These are phyloP conservation scores for Nothomitra cinnamomea DNA, from an alignment of 2,329 filamentous ascomycete genomes.

Conservation along the genomic window DNA sequence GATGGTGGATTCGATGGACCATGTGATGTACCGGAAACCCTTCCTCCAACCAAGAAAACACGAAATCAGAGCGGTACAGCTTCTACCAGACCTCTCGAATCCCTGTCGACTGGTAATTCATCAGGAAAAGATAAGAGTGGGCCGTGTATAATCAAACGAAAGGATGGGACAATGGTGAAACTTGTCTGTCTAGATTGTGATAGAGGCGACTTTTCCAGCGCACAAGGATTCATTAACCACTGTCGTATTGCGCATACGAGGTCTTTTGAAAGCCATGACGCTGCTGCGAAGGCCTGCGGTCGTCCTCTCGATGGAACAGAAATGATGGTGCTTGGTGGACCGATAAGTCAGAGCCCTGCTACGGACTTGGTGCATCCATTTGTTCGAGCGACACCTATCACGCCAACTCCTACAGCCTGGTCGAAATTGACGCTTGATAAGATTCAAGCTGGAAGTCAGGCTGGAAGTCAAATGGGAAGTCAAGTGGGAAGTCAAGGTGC, in stretches of 20 bases:
- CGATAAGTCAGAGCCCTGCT: slow-evolving; percentile 10
- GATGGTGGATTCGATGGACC: slow-evolving; percentile 42
- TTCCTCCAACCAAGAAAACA: slow-evolving; percentile 29
- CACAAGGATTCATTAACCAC: slow-evolving; percentile 98
- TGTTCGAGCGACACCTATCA: slow-evolving; percentile 37
- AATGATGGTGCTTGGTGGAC: slow-evolving; percentile 15
- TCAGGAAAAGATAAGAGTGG: slow-evolving; percentile 66
- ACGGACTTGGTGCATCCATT: slow-evolving; percentile 45
- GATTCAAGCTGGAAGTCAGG: not conserved
- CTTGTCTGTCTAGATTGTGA: slow-evolving; percentile 80
- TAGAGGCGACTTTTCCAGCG: slow-evolving; percentile 83
- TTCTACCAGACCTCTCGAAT: slow-evolving; percentile 44
- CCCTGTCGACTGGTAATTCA: slow-evolving; percentile 53
- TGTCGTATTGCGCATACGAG: slow-evolving; percentile 89
- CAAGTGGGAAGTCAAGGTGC: slow-evolving; percentile 8
- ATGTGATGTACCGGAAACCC: slow-evolving; percentile 33
- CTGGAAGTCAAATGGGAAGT: slow-evolving; percentile 14
- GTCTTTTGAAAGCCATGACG: slow-evolving; percentile 91
- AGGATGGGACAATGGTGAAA: slow-evolving; percentile 75
- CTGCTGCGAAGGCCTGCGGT: slow-evolving; percentile 76
- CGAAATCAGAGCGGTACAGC: slow-evolving; percentile 40
- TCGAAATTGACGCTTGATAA: slow-evolving; percentile 14
- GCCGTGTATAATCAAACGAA: slow-evolving; percentile 69
- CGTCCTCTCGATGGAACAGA: slow-evolving; percentile 60
- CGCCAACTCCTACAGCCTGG: slow-evolving; percentile 18